Evolutionary conservation across 1,284 basidiomycete species (phyloP), one percentile per base, ranked within the genome.

Genomic region (Irpex sp.): DNA sequence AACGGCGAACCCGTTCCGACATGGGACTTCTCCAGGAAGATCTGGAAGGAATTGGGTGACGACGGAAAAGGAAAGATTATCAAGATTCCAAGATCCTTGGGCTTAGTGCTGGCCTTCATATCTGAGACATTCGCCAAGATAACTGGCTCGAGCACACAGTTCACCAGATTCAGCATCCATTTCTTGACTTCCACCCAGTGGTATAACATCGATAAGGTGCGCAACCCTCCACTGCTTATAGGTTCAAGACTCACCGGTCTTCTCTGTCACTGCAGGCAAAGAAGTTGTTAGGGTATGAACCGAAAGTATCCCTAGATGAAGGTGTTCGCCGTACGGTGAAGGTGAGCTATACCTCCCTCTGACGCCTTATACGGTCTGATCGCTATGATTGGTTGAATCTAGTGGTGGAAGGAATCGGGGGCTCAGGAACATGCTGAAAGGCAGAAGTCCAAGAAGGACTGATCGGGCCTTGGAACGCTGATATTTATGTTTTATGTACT

Each of bases 1-100:
- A 98, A 98, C 72, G 95, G 95, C 65, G 95, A 98, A 74, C 96
- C 96, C 1, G 83, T 92, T 62, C 92, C 93, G 71, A 98, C 98
- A 79, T 99, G 97, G 97, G 95, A 98, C 78, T 91, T 97, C 73
- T 83, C 90, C 21, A 85, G 95, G 7, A 78, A 86, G 3, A 78
- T 98, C n/a, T 98, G 94, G 94, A 51, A 43, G 26, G 60, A 43
- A 26, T 47, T 61, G 19, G 60, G 60, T n/a, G 60, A 61, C 26
- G 26, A 57, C 26, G 60, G 57, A 3, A 19, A 36, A 26, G 26
- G 15, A 1, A 61, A 61, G 35, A 15, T 56, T 11, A 57, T 19
- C 8, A 57, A 49, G 60, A 36, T 61, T 11, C 60, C 60, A 11
- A 35, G 60, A 11, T 57, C 35, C 33, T 17, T 61, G 21, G 60